phyloP scores from a whole-genome alignment of 805 yeast genomes.

The Lipomyces chichibuensis region DNA sequence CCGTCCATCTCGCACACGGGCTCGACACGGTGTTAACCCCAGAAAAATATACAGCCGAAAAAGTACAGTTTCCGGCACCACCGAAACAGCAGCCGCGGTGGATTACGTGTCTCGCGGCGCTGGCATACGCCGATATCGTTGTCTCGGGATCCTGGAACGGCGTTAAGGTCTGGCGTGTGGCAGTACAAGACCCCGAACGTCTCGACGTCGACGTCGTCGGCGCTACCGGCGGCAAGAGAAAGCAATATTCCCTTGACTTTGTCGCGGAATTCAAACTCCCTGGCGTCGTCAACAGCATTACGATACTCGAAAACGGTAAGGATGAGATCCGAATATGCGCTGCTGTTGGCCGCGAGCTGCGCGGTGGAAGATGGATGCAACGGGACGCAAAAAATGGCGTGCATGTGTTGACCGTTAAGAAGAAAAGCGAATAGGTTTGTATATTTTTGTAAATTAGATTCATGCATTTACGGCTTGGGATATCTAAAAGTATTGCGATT shows the following conservation, averaged over 20 bases:
- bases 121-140: constrained; percentile 84
- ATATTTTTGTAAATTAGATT: background rate
- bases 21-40: constrained; percentile 53
- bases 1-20: constrained; percentile 78
- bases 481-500: background rate
- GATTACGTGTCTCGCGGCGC: constrained; percentile 78
- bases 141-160: constrained; percentile 91
- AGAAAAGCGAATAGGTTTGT: background rate
- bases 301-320: constrained; percentile 23
- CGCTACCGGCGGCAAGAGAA: constrained; percentile 13
- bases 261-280: constrained; percentile 19
- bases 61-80: constrained; percentile 36
- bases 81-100: constrained; percentile 79
- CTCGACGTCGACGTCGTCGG: constrained; percentile 15
- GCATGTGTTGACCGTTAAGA: constrained; percentile 16
- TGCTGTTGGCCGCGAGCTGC: constrained; percentile 28
- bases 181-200: constrained; percentile 14
- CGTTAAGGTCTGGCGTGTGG: constrained; percentile 66
- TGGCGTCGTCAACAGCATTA: constrained; percentile 30
- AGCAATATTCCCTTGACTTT: constrained; percentile 20
- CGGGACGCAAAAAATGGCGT: constrained; percentile 21
- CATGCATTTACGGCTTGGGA: background rate
- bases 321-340: constrained; percentile 19
- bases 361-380: constrained; percentile 29
- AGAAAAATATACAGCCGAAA: constrained; percentile 58